A percentile compares a stretch with the other conserved stretches of the same genome.
These are phyloP conservation scores for Torulaspora franciscae DNA, from an alignment of 805 yeast species.

Conservation along the genomic window DNA sequence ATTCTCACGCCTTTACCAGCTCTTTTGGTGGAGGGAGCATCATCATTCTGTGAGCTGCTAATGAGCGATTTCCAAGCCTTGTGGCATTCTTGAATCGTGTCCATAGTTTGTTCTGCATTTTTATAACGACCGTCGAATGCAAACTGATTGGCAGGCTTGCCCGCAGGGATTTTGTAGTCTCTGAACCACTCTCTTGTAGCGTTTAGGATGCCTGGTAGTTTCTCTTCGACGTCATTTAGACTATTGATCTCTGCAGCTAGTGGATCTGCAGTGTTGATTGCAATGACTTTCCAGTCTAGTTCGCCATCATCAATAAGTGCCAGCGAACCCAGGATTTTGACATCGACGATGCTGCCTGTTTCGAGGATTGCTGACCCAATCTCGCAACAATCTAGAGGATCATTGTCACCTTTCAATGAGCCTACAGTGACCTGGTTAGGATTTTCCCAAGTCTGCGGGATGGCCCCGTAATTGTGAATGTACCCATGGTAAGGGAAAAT, in stretches of 20 bases:
- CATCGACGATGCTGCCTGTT: conserved; percentile 62
- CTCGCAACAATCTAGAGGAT: conserved; percentile 92
- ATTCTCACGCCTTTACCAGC: conserved; percentile 46
- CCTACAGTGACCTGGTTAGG: conserved; percentile 55
- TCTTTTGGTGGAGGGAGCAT: conserved; percentile 42
- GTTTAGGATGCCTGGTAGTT: conserved; percentile 66
- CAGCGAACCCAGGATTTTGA: conserved; percentile 68
- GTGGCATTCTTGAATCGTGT: conserved; percentile 58
- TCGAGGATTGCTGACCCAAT: conserved; percentile 59
- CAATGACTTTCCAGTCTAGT: conserved; percentile 89
- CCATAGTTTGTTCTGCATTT: conserved; percentile 53
- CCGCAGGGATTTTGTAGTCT: conserved; percentile 78
- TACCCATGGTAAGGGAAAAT: conserved; percentile 80
- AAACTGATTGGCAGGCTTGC: conserved; percentile 69
- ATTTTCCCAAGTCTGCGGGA: conserved; percentile 97
- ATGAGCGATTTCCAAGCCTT: conserved; percentile 62
- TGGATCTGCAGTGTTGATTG: conserved; percentile 63
- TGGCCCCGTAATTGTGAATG: conserved; percentile 82
- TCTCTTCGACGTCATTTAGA: conserved; percentile 60
- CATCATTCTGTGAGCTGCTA: conserved; percentile 37
- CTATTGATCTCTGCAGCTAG: conserved; percentile 54
- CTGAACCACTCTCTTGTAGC: conserved; percentile 76
- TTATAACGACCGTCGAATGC: conserved; percentile 68
- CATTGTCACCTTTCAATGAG: conserved; percentile 74
- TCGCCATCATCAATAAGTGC: conserved; percentile 91